These are phyloP conservation scores for Evernia prunastri DNA, from an alignment of 495 filamentous ascomycete genomes.

Conservation along the genomic window DNA sequence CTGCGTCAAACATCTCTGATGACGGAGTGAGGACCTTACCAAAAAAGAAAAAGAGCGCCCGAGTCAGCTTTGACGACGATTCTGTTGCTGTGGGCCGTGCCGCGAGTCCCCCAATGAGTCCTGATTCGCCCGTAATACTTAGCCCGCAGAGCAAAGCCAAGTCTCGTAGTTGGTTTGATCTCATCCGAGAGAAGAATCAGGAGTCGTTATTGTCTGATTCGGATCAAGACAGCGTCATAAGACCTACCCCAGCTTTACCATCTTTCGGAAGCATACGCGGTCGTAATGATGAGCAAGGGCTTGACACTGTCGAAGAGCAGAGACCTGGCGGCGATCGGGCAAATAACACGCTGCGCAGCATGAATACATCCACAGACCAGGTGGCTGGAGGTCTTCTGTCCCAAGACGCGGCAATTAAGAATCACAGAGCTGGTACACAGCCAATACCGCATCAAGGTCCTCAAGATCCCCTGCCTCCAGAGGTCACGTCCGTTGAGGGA, in stretches of 20 bases:
- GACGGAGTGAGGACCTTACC: slow-evolving; percentile 42
- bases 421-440: slow-evolving; percentile 35
- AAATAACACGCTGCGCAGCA: slow-evolving; percentile 10
- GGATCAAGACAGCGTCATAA: slow-evolving; percentile 60
- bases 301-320: slow-evolving; percentile 18
- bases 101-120: slow-evolving; percentile 45
- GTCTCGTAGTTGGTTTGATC: slow-evolving; percentile 15
- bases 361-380: slow-evolving; percentile 42
- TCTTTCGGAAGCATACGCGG: slow-evolving; percentile 76
- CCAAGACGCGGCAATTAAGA: slow-evolving; percentile 42
- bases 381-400: slow-evolving; percentile 54
- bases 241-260: slow-evolving; percentile 68
- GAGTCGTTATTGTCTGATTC: slow-evolving; percentile 42
- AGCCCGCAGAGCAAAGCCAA: slow-evolving; percentile 43
- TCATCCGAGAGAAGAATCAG: slow-evolving; percentile 32
- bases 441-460: slow-evolving; percentile 23
- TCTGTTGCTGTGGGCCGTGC: slow-evolving; percentile 55
- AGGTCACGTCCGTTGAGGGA: slow-evolving; percentile 61
- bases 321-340: slow-evolving; percentile 5
- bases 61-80: slow-evolving; percentile 84
- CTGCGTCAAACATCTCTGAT: slow-evolving; percentile 52
- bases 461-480: slow-evolving; percentile 57
- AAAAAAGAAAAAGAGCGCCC: slow-evolving; percentile 58
- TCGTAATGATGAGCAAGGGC: slow-evolving; percentile 30
- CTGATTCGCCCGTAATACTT: slow-evolving; percentile 41